Base-by-base conservation (phyloP, 495 filamentous ascomycete genomes). In the Bacidia gigantensis region DNA sequence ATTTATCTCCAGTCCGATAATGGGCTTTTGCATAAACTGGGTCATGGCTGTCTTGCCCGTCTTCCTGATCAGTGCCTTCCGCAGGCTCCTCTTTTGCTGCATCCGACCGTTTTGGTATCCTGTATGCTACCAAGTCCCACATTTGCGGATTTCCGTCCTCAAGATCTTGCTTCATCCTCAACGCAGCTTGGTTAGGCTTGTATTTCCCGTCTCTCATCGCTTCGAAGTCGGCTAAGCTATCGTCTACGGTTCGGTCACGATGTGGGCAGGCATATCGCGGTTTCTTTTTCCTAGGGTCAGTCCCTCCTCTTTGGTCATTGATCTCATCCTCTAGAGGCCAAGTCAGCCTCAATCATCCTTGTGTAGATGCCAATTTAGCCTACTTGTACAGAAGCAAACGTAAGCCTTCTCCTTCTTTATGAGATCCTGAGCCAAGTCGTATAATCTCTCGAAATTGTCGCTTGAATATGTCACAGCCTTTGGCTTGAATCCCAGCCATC, bases 191-290 rank as follows among this genome's bases (percentile, higher is more conserved):
- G 57, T 82, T 78, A 1, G 92, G 85, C 62, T 83, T 81, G 65
- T 96, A 97, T 64, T 86, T 82, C 21, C 92, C 93, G 63, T 90
- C 87, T 20, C 81, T 72, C 92, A 98, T 97, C 22, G 77, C 86
- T 46, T 87, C 74, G 65, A 98, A 96, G 58, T 96, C 82, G 3
- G 67, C 56, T 42, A 97, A 64, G 52, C 88, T 93, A 49, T 87
- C 80, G 50, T 89, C 85, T 22, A 78, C 75, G 0, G 79, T 69
- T 55, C 86, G 80, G 9, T 82, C 73, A 29, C 88, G 81, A 64
- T 97, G 86, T 49, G 71, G 67, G 65, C 90, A 97, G 11, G 81
- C 80, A 58, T 76, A 94, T 26, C 92, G 77, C 18, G 78, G 72
- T 11, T 75, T 76, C 23, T 82, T 81, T 49, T 81, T 76, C 47